Percentiles rank a stretch among this genome's conserved stretches.
Conservation (phyloP, 345 rosid genomes). For the Populus nigra region DNA sequence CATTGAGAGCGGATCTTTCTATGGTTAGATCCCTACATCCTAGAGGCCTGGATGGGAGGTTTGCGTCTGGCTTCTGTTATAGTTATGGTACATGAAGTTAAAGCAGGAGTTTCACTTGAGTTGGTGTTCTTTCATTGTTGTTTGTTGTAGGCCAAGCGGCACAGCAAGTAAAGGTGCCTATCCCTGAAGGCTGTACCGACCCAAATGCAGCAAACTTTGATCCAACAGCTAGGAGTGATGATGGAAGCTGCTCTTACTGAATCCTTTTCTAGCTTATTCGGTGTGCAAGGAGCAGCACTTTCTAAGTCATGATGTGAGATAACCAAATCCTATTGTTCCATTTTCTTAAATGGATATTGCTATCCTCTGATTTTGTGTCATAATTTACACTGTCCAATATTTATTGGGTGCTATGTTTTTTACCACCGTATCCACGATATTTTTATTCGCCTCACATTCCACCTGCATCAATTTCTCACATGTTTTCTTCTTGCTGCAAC, state of each 20-base stretch:
- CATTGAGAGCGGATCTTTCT: slow-evolving; percentile 65
- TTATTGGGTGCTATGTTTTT: not conserved
- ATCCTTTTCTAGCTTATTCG: slow-evolving; percentile 10
- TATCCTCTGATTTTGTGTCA: slow-evolving; percentile 10
- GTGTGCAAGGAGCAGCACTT: slow-evolving; percentile 3
- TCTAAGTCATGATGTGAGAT: slow-evolving; percentile 12
- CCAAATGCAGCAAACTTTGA: slow-evolving; percentile 63
- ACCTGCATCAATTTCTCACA: no score
- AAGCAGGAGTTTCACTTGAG: not conserved
- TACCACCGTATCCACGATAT: not conserved
- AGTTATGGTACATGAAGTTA: not conserved
- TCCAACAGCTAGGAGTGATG: slow-evolving; percentile 93
- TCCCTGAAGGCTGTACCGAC: slow-evolving; percentile 89
- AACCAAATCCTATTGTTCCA: not conserved
- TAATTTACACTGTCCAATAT: not conserved
- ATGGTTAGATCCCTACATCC: slow-evolving; percentile 54
- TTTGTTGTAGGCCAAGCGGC: slow-evolving; percentile 68
- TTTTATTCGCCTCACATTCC: not conserved
- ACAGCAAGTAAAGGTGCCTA: slow-evolving; percentile 68
- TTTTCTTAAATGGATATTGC: not conserved
- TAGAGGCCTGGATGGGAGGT: slow-evolving; percentile 40
- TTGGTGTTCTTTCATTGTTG: not conserved
- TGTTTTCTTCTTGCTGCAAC: not conserved
- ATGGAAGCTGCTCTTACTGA: slow-evolving; percentile 74
- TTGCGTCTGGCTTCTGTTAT: slow-evolving; percentile 7